Percentiles rank a stretch among this genome's conserved stretches.
Evolutionary conservation across 192 early-diverging fungal genomes (phyloP).

Genomic region (Coemansia sp.): DNA sequence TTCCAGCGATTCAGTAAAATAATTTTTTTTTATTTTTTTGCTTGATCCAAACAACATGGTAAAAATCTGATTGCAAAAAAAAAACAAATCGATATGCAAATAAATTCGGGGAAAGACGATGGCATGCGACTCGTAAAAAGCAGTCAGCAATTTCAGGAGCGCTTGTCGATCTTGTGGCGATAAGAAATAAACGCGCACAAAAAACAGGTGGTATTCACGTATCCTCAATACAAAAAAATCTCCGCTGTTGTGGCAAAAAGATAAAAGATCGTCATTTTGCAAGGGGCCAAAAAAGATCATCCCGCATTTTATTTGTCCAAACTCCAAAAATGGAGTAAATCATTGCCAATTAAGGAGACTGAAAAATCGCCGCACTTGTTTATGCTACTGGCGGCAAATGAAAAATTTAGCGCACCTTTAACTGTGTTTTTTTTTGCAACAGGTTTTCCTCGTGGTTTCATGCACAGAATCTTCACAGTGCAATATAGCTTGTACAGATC

Average conservation of each 20-base stretch:
- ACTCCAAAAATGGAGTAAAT: background rate
- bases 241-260: background rate
- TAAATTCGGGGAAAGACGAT: background rate
- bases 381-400: background rate
- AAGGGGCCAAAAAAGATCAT: background rate
- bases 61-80: background rate
- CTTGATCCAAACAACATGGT: background rate
- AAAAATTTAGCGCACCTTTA: slow-evolving; percentile 9
- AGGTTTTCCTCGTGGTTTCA: background rate
- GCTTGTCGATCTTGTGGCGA: background rate
- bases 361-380: slow-evolving; percentile 3
- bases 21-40: background rate
- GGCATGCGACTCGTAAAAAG: no score
- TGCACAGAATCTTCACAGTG: background rate
- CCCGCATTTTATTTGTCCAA: background rate
- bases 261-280: background rate
- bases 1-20: background rate
- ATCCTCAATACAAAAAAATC: background rate
- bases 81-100: background rate
- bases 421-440: background rate
- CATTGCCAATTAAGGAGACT: background rate
- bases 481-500: slow-evolving; percentile 3
- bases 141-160: no score
- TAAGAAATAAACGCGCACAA: background rate
- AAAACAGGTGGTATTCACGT: background rate